phyloP scores from a whole-genome alignment of 2,329 filamentous ascomycete species.

The Zalaria sp. region DNA sequence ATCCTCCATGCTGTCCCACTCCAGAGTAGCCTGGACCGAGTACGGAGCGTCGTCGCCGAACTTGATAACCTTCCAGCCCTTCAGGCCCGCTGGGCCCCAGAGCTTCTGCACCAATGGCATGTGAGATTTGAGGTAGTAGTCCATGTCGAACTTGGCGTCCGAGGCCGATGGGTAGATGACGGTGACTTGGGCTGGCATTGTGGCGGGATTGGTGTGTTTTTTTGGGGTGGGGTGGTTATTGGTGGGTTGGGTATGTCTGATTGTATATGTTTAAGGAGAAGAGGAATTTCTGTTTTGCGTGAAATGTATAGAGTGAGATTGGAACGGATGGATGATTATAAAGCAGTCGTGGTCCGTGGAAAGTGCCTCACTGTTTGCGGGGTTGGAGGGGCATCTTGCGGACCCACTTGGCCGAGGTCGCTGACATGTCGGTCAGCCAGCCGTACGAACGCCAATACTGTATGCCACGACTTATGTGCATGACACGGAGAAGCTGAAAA shows the following conservation, averaged over 20 bases:
- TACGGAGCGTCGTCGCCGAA: constrained; percentile 16
- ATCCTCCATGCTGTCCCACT: constrained; percentile 14
- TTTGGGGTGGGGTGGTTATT: constrained; percentile 1
- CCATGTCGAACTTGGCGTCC: constrained; percentile 21
- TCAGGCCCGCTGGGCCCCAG: constrained; percentile 18
- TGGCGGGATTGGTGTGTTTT: neutral
- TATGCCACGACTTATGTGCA: too few relatives aligned
- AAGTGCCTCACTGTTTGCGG: too few relatives aligned
- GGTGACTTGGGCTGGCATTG: constrained; percentile 6
- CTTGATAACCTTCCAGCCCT: constrained; percentile 17
- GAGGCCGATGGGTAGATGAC: constrained; percentile 21
- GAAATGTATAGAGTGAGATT: too few relatives aligned
- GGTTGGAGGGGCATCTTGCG: too few relatives aligned
- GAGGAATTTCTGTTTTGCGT: too few relatives aligned
- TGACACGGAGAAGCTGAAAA: too few relatives aligned
- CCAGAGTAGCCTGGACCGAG: constrained; percentile 19
- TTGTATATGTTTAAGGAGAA: neutral
- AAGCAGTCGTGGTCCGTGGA: too few relatives aligned
- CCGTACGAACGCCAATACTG: too few relatives aligned
- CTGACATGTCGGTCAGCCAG: too few relatives aligned
- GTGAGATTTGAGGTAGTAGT: constrained; percentile 24
- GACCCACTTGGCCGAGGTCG: too few relatives aligned
- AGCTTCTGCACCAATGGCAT: constrained; percentile 21
- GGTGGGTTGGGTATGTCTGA: neutral
- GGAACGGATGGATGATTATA: too few relatives aligned